These are phyloP conservation scores for Ziziphus jujuba DNA, from an alignment of 306 rosid species.

Conservation along the genomic window DNA sequence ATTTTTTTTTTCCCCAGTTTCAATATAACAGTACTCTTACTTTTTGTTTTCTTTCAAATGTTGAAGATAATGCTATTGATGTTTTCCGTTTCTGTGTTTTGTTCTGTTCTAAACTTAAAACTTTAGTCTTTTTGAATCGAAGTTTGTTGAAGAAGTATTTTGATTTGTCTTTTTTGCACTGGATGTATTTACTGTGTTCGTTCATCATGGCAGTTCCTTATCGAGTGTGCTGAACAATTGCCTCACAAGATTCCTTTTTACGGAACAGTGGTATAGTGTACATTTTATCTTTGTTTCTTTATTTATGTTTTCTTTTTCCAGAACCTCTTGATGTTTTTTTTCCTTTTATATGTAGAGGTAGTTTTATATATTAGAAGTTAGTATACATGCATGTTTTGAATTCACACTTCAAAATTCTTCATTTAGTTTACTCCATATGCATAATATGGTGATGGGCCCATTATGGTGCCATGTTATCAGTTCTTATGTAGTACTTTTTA, in stretches of 20 bases:
- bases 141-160: background rate
- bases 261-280: slow-evolving; percentile 74
- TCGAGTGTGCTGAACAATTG: slow-evolving; percentile 76
- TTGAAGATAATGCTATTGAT: too few relatives aligned
- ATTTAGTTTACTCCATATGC: background rate
- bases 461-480: too few relatives aligned
- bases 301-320: slow-evolving; percentile 2
- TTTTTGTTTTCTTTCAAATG: too few relatives aligned
- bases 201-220: slow-evolving; percentile 65
- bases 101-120: background rate
- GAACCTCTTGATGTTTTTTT: background rate
- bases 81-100: background rate
- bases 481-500: too few relatives aligned
- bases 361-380: too few relatives aligned
- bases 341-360: background rate
- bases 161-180: background rate
- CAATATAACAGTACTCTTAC: too few relatives aligned
- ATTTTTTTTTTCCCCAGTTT: too few relatives aligned
- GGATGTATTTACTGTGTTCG: slow-evolving; percentile 11
- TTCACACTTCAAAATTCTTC: background rate
- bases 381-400: too few relatives aligned
- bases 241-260: slow-evolving; percentile 91
- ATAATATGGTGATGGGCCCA: too few relatives aligned
- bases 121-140: background rate
- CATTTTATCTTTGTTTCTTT: background rate